Evolutionary conservation across 805 yeast genomes (phyloP), one percentile per base, ranked within the genome.

Genomic region (Cyberlindnera amylophila): DNA sequence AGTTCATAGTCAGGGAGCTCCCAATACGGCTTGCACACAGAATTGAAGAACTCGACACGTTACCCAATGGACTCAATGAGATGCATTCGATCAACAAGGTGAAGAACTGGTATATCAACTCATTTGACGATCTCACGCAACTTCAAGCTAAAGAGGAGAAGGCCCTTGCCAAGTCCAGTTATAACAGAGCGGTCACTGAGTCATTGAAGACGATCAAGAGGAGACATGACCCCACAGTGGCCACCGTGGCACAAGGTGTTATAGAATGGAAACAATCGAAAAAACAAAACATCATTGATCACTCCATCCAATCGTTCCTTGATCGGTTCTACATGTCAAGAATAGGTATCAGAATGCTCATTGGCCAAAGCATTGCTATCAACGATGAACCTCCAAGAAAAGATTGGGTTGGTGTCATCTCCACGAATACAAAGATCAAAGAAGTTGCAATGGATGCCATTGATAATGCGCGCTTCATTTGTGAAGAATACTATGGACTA

Each of bases 361-460:
- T 88, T 56, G 96, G 96, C n/a, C 96, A 88, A 66, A 95, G 88
- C 55, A 82, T 88, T 50, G 91, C 96, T 1, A 72, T 88, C 39
- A 82, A 80, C 65, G 75, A 76, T 70, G 81, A 82, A 36, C 84
- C 83, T 15, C 71, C 75, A 19, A 63, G 72, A 15, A 73, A 71
- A 28, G 81, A 86, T 59, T 89, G 84, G 62, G 96, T 88, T 30
- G 96, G 96, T 3, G 87, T 89, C 45, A 86, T 88, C 34, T 86
- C 95, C 60, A 80, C 93, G 14, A 78, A 82, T 54, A 86, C 96
- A 30, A 87, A 85, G 55, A 85, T 88, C 29, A 77, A 80, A 47
- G 95, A 88, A 45, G 79, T 88, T 41, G 90, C 91, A 6, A 81
- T 78, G 56, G 95, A 85, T 58, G 96, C 96, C 1, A 83, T 87